Percentiles rank a stretch among this genome's conserved stretches.
These are phyloP conservation scores for Epichloe coenophiala DNA, from an alignment of 2,329 filamentous ascomycete genomes.

Conservation along the genomic window DNA sequence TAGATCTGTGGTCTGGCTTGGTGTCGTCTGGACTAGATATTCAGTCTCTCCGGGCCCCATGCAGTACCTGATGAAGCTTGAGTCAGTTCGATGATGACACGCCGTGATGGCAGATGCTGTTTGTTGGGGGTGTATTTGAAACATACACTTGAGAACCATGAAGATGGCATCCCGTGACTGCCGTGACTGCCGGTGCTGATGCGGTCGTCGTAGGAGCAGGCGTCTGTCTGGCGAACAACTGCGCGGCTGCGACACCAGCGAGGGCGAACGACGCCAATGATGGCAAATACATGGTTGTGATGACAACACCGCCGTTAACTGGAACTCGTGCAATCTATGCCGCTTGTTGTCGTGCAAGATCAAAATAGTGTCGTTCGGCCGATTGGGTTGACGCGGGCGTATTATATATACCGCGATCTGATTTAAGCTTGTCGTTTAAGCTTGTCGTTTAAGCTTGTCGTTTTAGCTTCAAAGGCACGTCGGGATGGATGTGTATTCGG, in stretches of 20 bases:
- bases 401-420: neutral
- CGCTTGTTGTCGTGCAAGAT: neutral
- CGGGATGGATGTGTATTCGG: neutral
- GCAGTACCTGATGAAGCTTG: constrained; percentile 25
- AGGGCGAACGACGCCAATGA: neutral
- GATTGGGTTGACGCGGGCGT: neutral
- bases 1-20: constrained; percentile 40
- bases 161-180: constrained; percentile 28
- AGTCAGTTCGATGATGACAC: neutral
- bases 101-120: neutral
- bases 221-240: constrained; percentile 19
- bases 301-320: neutral
- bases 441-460: neutral
- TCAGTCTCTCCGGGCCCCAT: constrained; percentile 26
- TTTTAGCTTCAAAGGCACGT: constrained; percentile 1
- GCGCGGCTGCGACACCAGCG: constrained; percentile 6
- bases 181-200: constrained; percentile 17
- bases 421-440: neutral
- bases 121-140: neutral
- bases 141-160: constrained; percentile 26
- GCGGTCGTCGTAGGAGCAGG: constrained; percentile 14
- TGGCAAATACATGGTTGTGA: constrained; percentile 1
- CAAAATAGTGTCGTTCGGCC: neutral
- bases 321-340: neutral
- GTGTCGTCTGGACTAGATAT: constrained; percentile 30